phyloP scores from a whole-genome alignment of 371 early-diverging fungal species.

The Thermomucor indicae-seudaticae region DNA sequence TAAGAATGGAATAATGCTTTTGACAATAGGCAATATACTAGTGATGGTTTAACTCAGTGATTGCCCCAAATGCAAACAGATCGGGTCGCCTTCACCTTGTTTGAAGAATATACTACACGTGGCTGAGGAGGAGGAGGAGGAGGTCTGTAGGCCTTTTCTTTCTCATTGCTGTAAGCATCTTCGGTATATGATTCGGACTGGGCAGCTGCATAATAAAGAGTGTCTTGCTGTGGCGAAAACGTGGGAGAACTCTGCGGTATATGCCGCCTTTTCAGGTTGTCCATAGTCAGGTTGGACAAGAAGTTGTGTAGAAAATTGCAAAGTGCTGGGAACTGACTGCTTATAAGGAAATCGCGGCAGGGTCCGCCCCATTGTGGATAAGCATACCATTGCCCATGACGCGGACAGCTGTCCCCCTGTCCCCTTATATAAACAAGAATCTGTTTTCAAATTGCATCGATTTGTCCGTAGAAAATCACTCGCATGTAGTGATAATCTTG shows the following conservation, averaged over 20 bases:
- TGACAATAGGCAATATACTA: constrained; percentile 48
- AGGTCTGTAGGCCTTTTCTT: constrained; percentile 21
- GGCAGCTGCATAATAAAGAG: not conserved
- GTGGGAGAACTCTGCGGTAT: constrained; percentile 12
- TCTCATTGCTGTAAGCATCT: constrained; percentile 5
- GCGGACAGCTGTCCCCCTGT: not conserved
- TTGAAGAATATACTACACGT: constrained; percentile 25
- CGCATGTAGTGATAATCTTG: too few species aligned
- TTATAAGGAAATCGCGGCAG: not conserved
- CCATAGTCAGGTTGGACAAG: constrained; percentile 15
- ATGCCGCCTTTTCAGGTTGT: constrained; percentile 38
- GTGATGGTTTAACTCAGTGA: not conserved
- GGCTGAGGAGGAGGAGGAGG: constrained; percentile 6
- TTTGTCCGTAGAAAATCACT: too few species aligned
- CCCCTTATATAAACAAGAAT: not conserved
- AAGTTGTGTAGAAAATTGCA: not conserved
- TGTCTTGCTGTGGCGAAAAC: not conserved
- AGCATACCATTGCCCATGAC: not conserved
- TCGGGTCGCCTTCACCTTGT: constrained; percentile 22
- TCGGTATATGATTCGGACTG: not conserved
- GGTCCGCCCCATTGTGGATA: not conserved
- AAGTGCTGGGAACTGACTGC: not conserved
- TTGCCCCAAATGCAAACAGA: not conserved
- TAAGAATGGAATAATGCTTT: constrained; percentile 46
- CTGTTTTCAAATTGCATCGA: not conserved